Evolutionary conservation across 371 early-diverging fungal genomes (phyloP).

Genomic region (Rhizomucor pusillus): DNA sequence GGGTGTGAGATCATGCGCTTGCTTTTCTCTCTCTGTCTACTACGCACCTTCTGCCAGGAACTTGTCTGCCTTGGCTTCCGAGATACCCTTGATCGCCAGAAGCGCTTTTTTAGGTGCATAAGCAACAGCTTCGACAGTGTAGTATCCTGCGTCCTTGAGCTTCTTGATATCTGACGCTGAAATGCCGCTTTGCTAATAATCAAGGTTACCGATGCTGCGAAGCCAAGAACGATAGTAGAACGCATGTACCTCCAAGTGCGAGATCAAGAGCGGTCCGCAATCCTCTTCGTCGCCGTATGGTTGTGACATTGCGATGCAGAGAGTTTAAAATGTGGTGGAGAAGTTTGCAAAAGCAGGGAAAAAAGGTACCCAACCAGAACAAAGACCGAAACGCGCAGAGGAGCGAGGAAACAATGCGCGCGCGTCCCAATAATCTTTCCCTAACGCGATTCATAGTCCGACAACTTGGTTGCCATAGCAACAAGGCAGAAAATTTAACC

Average conservation of each 20-base stretch:
- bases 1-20: neutral
- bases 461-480: no score
- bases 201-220: neutral
- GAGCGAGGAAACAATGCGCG: no score
- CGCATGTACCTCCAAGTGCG: slow-evolving; percentile 19
- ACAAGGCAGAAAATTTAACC: no score
- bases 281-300: slow-evolving; percentile 22
- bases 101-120: slow-evolving; percentile 96
- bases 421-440: no score
- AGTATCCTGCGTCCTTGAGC: slow-evolving; percentile 90
- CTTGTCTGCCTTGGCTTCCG: slow-evolving; percentile 98
- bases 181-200: slow-evolving; percentile 76
- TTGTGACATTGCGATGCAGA: slow-evolving; percentile 16
- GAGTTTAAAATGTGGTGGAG: no score
- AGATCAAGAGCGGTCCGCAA: slow-evolving; percentile 20
- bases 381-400: no score
- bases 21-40: no score
- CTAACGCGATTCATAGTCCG: no score
- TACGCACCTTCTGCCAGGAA: slow-evolving; percentile 87
- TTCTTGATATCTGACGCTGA: slow-evolving; percentile 83
- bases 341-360: no score
- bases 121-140: slow-evolving; percentile 96
- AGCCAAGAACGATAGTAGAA: neutral
- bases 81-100: slow-evolving; percentile 95
- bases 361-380: no score